Evolutionary conservation across 768 basidiomycete genomes (phyloP).

Genomic region (Flagelloscypha sp.): DNA sequence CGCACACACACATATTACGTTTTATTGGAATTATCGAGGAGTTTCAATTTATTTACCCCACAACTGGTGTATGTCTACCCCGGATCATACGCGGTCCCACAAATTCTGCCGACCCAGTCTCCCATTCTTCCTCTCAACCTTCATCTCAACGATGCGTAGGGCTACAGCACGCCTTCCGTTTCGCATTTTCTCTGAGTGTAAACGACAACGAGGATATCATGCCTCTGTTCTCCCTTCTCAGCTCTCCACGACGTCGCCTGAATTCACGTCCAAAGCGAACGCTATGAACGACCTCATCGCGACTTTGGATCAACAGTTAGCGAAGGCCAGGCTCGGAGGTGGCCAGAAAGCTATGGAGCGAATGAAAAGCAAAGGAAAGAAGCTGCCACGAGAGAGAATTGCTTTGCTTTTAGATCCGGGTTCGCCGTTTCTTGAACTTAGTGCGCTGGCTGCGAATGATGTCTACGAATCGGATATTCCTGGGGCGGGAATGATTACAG

Average conservation of each 20-base stretch:
- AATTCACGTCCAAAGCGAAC: constrained; percentile 58
- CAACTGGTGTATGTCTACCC: too few species aligned
- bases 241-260: constrained; percentile 59
- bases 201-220: constrained; percentile 42
- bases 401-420: constrained; percentile 72
- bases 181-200: too few species aligned
- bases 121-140: too few species aligned
- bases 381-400: constrained; percentile 77
- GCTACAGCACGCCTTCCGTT: too few species aligned
- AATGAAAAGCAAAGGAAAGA: constrained; percentile 74
- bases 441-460: constrained; percentile 76
- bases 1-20: too few species aligned
- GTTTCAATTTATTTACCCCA: too few species aligned
- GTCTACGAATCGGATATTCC: constrained; percentile 79
- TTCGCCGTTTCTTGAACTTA: constrained; percentile 86
- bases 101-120: too few species aligned
- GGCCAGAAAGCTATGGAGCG: constrained; percentile 66
- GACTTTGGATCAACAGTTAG: constrained; percentile 53
- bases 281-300: constrained; percentile 65
- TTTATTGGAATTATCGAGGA: too few species aligned
- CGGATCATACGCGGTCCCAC: too few species aligned
- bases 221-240: constrained; percentile 66
- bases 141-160: too few species aligned
- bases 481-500: constrained; percentile 86
- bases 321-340: constrained; percentile 59